phyloP scores from a whole-genome alignment of 768 basidiomycete species.

The Clavaria fumosa region DNA sequence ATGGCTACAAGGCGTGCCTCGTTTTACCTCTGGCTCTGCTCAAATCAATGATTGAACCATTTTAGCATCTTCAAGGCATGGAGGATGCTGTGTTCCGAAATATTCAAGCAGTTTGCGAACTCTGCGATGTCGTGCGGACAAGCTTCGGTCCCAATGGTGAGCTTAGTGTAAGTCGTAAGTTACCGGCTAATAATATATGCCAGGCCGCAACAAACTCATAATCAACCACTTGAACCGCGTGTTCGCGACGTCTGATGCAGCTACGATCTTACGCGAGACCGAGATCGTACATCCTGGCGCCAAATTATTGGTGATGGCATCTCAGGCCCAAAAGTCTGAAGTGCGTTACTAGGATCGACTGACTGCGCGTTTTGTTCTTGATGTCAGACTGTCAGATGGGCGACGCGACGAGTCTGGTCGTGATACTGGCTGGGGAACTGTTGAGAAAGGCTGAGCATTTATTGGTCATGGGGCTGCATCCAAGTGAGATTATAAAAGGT shows the following conservation, averaged over 20 bases:
- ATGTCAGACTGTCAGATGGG: conserved; percentile 90
- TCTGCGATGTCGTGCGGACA: conserved; percentile 89
- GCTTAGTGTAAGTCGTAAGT: conserved; percentile 16
- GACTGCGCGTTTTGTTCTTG: conserved; percentile 3
- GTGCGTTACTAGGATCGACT: conserved; percentile 26
- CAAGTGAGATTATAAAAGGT: conserved; percentile 88
- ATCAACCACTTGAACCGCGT: conserved; percentile 94
- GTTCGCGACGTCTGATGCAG: conserved; percentile 97
- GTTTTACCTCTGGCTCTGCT: background rate
- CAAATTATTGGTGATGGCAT: conserved; percentile 97
- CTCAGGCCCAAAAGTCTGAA: conserved; percentile 91
- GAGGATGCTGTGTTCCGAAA: conserved; percentile 97
- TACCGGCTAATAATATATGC: too few relatives aligned
- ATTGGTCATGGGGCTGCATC: conserved; percentile 92
- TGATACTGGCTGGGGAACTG: conserved; percentile 91
- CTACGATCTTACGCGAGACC: conserved; percentile 94
- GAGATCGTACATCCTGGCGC: conserved; percentile 98
- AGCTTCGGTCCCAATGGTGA: conserved; percentile 93
- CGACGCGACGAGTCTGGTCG: conserved; percentile 88
- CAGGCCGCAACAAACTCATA: conserved; percentile 92
- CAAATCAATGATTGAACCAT: conserved; percentile 1
- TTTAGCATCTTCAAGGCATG: conserved; percentile 50
- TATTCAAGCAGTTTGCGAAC: conserved; percentile 89
- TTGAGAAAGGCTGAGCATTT: conserved; percentile 87
- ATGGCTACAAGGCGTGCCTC: conserved; percentile 76